Evolutionary conservation across 768 basidiomycete genomes (phyloP), one percentile per base, ranked within the genome.

Genomic region (Suillus subalutaceus): DNA sequence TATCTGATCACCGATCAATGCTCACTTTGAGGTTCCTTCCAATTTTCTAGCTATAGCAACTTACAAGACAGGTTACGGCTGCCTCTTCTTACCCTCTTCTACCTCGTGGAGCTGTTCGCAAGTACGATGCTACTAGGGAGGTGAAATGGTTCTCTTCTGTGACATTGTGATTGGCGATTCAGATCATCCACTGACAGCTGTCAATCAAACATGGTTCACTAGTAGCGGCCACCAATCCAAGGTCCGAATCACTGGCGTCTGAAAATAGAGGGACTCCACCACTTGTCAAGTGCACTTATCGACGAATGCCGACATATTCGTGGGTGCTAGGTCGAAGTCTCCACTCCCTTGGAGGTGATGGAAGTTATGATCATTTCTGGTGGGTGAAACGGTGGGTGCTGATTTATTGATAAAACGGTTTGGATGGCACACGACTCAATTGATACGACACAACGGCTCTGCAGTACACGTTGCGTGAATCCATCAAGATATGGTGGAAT

Each of bases 131-230:
- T 41, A 9, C 57, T 15, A 58, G 57, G 16, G 15, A 38, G 35
- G 20, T 37, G 16, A 9, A 26, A 40, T 0, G 5, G 26, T 26
- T 18, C 23, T 41, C 58, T 38, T 38, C n/a, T 58, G 53, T 32
- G 53, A 32, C 4, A 20, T 35, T 32, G 30, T 55, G 53, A 57
- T 37, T 38, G n/a, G 56, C 37, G 15, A 16, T 35, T n/a, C 9
- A 37, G 10, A 56, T 56, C 30, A n/a, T 56, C 56, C 12, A 57
- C 37, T 58, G 57, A 38, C 37, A 38, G 37, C 37, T 58, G 57
- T n/a, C 55, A 56, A 35, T 56, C 53, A 35, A 56, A 56, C 20
- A 32, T 32, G 30, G 26, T 30, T 9, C 8, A 35, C 20, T n/a
- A n/a, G 55, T 20, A 32, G 55, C 32, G 6, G 10, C 55, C 12